Conservation (phyloP, 2,329 filamentous ascomycete genomes). For the Cordyceps cateniannulata region DNA sequence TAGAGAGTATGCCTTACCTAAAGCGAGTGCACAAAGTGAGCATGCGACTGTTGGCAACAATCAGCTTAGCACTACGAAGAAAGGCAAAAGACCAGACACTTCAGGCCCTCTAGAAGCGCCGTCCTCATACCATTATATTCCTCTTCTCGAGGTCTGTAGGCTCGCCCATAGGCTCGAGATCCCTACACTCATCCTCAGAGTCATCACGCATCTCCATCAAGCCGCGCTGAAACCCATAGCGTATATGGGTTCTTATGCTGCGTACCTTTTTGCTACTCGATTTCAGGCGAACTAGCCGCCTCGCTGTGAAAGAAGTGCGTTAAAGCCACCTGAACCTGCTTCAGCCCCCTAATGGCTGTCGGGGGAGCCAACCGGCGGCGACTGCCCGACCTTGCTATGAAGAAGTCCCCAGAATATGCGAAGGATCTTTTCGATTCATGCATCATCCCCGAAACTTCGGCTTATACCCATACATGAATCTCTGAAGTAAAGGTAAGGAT, state of each 20-base stretch:
- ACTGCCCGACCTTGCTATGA: not conserved
- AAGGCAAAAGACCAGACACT: too few species aligned
- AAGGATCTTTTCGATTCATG: not conserved
- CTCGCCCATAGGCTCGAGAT: not conserved
- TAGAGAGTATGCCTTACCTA: not conserved
- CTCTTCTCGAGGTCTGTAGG: not conserved
- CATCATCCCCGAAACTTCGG: not conserved
- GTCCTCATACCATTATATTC: too few species aligned
- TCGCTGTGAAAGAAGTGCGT: not conserved
- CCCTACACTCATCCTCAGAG: not conserved
- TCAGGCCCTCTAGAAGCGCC: too few species aligned
- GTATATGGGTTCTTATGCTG: too few species aligned
- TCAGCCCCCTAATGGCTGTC: not conserved
- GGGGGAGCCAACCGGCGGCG: not conserved
- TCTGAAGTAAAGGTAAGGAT: not conserved
- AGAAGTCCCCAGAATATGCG: not conserved
- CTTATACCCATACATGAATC: not conserved
- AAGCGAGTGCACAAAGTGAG: too few species aligned
- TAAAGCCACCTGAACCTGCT: not conserved
- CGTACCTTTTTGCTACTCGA: not conserved
- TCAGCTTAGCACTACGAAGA: too few species aligned
- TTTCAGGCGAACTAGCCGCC: not conserved
- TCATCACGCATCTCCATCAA: not conserved
- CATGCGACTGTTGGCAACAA: too few species aligned
- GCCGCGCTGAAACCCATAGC: too few species aligned